Conservation (phyloP, 139 green algal genomes). For the Tetraselmis chui region DNA sequence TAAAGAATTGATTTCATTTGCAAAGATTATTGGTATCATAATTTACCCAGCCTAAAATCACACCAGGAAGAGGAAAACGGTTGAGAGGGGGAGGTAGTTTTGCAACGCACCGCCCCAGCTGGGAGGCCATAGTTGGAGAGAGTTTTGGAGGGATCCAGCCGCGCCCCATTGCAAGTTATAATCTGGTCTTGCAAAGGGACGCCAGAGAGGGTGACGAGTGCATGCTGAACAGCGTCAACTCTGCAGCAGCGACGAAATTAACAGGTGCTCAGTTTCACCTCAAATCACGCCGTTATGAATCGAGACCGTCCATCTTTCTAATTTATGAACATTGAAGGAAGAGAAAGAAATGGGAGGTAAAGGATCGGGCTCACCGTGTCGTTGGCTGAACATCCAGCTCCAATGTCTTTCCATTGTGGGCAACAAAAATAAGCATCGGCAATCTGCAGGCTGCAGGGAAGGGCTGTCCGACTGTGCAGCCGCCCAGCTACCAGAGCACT, state of each 20-base stretch:
- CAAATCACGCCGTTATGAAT: too few relatives aligned
- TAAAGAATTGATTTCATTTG: too few relatives aligned
- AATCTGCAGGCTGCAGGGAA: not conserved
- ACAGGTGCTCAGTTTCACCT: too few relatives aligned
- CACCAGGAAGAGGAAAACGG: too few relatives aligned
- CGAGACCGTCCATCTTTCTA: too few relatives aligned
- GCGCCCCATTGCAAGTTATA: slow-evolving; percentile 57
- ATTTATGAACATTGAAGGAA: too few relatives aligned
- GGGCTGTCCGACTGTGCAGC: too few relatives aligned
- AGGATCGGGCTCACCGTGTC: not conserved
- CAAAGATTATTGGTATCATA: too few relatives aligned
- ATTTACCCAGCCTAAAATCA: too few relatives aligned
- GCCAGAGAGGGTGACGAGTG: slow-evolving; percentile 62
- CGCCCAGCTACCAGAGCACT: too few relatives aligned
- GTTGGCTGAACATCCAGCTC: not conserved
- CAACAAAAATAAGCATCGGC: slow-evolving; percentile 1
- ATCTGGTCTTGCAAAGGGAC: slow-evolving; percentile 73
- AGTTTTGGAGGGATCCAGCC: slow-evolving; percentile 52
- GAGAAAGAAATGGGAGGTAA: not conserved
- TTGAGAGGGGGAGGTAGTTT: too few relatives aligned
- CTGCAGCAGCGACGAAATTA: slow-evolving; percentile 31
- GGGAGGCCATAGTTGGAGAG: slow-evolving; percentile 68
- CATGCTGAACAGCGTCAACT: slow-evolving; percentile 68
- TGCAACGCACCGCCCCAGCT: not conserved
- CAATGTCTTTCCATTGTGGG: not conserved